These are phyloP conservation scores for Conticribra weissflogii DNA, from an alignment of 108 stramenopile species.

Conservation along the genomic window DNA sequence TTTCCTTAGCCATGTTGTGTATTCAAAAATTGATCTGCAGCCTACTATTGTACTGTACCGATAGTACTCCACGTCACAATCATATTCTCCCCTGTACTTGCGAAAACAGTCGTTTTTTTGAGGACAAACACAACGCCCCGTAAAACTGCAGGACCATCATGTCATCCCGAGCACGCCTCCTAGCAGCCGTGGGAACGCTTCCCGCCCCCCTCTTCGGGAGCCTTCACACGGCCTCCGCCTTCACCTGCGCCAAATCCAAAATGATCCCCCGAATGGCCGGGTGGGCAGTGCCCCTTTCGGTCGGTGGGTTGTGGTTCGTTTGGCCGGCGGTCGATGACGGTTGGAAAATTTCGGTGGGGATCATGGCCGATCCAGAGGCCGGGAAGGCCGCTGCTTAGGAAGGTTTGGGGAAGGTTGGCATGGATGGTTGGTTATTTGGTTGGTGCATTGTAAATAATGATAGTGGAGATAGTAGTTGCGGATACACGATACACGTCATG, in stretches of 20 bases:
- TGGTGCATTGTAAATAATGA: too few relatives aligned
- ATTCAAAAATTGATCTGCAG: too few relatives aligned
- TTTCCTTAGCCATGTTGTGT: too few relatives aligned
- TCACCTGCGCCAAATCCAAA: conserved; percentile 20
- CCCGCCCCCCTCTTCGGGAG: conserved; percentile 36
- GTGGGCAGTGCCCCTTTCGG: conserved; percentile 20
- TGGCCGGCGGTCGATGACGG: conserved; percentile 42
- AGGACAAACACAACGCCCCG: too few relatives aligned
- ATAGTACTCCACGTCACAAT: too few relatives aligned
- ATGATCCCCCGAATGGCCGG: conserved; percentile 11
- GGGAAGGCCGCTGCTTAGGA: not conserved
- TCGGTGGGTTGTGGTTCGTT: conserved; percentile 38
- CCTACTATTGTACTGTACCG: too few relatives aligned
- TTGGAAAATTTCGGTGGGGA: conserved; percentile 19
- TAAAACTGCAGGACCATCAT: too few relatives aligned
- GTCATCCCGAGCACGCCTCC: not conserved
- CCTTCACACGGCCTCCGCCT: conserved; percentile 14
- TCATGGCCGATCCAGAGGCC: not conserved
- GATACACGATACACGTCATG: too few relatives aligned
- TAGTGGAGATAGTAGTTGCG: too few relatives aligned
- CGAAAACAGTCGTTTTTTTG: too few relatives aligned
- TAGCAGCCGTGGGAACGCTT: not conserved
- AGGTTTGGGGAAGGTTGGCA: not conserved
- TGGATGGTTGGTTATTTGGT: not conserved
- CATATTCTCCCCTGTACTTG: too few relatives aligned